These are phyloP conservation scores for Solanum bukasovii DNA, from an alignment of 257 asterid species.

Conservation along the genomic window DNA sequence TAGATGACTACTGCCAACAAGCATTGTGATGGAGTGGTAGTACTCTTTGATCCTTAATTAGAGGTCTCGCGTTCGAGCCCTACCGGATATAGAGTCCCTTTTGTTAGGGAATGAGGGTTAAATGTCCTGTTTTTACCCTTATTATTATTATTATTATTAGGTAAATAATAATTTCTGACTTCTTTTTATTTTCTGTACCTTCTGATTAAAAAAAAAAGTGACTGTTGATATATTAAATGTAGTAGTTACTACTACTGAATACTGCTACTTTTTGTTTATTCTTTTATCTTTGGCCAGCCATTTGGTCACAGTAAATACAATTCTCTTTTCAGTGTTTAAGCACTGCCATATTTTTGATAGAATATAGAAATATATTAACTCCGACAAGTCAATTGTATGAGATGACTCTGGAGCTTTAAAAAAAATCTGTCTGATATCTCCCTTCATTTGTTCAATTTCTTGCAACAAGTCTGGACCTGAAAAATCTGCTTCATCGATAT, in stretches of 20 bases:
- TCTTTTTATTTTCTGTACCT: neutral
- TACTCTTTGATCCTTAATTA: too few relatives aligned
- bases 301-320: slow-evolving; percentile 1
- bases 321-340: slow-evolving; percentile 3
- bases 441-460: too few relatives aligned
- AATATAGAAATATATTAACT: neutral
- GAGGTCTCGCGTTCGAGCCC: too few relatives aligned
- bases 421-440: too few relatives aligned
- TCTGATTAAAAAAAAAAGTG: neutral
- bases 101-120: neutral
- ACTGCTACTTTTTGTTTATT: neutral
- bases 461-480: too few relatives aligned
- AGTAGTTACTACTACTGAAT: neutral
- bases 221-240: slow-evolving; percentile 18
- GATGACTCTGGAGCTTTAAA: too few relatives aligned
- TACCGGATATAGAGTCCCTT: too few relatives aligned
- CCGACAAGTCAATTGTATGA: neutral
- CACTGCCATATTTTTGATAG: slow-evolving; percentile 1
- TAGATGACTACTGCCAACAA: too few relatives aligned
- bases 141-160: neutral
- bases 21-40: too few relatives aligned
- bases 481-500: too few relatives aligned
- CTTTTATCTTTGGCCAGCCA: neutral
- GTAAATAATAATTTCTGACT: neutral
- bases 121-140: neutral